Evolutionary conservation across 2,329 filamentous ascomycete species (phyloP).

Genomic region (Dendryphion nanum): DNA sequence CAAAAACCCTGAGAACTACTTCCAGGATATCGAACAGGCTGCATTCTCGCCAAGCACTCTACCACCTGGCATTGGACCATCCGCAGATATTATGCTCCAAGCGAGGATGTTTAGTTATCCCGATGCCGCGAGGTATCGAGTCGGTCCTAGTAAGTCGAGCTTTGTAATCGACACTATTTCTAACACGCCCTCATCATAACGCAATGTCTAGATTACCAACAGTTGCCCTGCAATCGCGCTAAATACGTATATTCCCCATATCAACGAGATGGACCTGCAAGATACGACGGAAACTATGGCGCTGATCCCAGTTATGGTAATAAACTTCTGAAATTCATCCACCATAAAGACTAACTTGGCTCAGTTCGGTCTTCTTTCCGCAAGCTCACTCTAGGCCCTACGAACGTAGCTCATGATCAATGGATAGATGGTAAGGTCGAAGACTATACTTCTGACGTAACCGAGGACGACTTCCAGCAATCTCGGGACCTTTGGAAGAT

Average conservation of each 20-base stretch:
- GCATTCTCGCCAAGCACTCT: constrained; percentile 68
- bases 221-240: constrained; percentile 54
- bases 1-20: constrained; percentile 56
- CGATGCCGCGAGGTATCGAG: constrained; percentile 60
- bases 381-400: constrained; percentile 7
- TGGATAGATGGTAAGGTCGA: constrained; percentile 16
- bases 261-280: constrained; percentile 29
- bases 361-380: constrained; percentile 28
- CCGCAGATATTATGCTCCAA: constrained; percentile 68
- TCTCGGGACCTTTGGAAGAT: constrained; percentile 48
- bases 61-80: constrained; percentile 66
- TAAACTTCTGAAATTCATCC: too few species aligned
- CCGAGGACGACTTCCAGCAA: constrained; percentile 53
- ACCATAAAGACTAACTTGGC: too few species aligned
- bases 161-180: too few species aligned
- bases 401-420: constrained; percentile 23
- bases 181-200: too few species aligned
- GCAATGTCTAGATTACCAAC: too few species aligned
- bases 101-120: constrained; percentile 69
- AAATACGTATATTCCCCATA: constrained; percentile 26
- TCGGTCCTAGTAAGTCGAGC: too few species aligned
- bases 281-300: constrained; percentile 47
- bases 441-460: constrained; percentile 32
- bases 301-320: constrained; percentile 48
- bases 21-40: constrained; percentile 67